phyloP scores from a whole-genome alignment of 2,329 filamentous ascomycete species.

The Paecilomyces formosus region DNA sequence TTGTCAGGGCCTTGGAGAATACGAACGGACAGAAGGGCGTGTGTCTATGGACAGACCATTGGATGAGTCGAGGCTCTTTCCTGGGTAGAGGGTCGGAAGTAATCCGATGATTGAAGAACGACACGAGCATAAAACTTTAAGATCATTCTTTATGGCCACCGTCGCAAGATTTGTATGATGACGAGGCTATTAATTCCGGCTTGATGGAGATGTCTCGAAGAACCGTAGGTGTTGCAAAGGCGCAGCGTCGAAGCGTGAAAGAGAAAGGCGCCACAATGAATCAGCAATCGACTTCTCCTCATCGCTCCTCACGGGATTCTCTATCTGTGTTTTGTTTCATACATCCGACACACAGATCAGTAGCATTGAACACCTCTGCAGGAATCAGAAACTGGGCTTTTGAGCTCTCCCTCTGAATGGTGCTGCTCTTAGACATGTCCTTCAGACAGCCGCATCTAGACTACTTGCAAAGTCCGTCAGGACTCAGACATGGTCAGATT shows the following conservation, averaged over 20 bases:
- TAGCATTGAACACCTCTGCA: background rate
- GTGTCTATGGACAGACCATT: background rate
- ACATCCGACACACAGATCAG: background rate
- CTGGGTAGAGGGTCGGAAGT: background rate
- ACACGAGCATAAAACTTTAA: background rate
- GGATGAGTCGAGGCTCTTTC: background rate
- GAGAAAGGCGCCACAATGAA: background rate
- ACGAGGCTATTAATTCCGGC: background rate
- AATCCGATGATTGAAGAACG: background rate
- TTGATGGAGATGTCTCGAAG: background rate
- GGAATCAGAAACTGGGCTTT: background rate
- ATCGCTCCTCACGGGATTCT: background rate
- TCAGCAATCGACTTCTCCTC: background rate
- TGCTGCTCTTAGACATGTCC: background rate
- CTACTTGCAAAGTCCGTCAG: background rate
- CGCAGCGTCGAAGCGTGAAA: background rate
- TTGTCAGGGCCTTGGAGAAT: background rate
- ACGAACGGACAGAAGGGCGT: background rate
- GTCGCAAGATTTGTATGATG: background rate
- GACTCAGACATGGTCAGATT: background rate
- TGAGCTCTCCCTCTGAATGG: background rate
- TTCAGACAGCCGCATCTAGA: background rate
- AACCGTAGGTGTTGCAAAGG: background rate
- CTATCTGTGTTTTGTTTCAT: background rate
- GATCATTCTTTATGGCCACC: background rate